phyloP scores from a whole-genome alignment of 306 rosid species.

The Cucumis melo region DNA sequence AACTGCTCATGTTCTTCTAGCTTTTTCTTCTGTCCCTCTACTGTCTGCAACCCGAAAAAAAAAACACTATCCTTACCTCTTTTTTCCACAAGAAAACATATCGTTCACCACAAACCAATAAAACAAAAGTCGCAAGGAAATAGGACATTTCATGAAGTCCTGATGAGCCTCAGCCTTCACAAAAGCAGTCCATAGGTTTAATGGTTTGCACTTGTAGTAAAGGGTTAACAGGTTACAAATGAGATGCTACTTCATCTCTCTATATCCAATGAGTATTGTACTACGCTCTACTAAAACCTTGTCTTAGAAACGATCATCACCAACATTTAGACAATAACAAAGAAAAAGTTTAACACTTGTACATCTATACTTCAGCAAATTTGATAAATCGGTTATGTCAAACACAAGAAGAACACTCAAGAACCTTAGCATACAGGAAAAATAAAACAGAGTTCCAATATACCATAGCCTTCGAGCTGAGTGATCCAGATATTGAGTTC shows the following conservation, averaged over 20 bases:
- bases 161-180: background rate
- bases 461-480: slow-evolving; percentile 82
- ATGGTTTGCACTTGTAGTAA: background rate
- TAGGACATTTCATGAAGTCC: background rate
- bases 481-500: slow-evolving; percentile 68
- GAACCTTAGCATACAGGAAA: background rate
- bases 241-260: background rate
- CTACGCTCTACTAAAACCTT: background rate
- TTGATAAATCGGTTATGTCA: background rate
- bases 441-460: slow-evolving; percentile 3
- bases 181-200: background rate
- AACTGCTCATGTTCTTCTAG: slow-evolving; percentile 67
- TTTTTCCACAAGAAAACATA: background rate
- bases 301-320: background rate
- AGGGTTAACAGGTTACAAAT: background rate
- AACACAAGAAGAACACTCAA: background rate
- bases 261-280: background rate
- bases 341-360: background rate
- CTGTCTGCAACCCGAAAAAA: slow-evolving; percentile 47
- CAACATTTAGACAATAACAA: background rate
- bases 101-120: background rate
- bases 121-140: background rate
- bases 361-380: background rate
- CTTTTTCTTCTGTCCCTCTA: slow-evolving; percentile 78
- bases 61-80: background rate